Base-by-base conservation (phyloP, 208 protist genomes). In the Leptomonas pyrrhocoris region DNA sequence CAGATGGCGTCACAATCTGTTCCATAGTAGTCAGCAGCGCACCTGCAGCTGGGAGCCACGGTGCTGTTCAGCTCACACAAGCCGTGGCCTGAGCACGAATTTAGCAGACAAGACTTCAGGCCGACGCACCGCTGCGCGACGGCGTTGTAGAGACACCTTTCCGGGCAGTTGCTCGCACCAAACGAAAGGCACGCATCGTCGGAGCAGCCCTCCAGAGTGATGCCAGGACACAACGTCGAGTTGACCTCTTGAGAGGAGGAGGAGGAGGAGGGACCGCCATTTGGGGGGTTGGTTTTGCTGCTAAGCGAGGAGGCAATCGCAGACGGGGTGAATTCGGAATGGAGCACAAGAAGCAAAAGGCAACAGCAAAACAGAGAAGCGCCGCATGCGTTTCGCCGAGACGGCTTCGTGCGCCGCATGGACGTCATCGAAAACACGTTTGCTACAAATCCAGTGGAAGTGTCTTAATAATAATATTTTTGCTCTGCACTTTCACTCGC, bases 71-170 rank as follows among this genome's bases (percentile, higher is more conserved):
- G 73, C 27, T 58, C 53, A 46, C 78, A 83, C 28, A 48, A 46
- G n/a, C 77, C 78, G 36, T 80, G 42, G 0, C 64, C 56, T 1
- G 73, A 72, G 72, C 84, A 89, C 4, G 77, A 51, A 40, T 66
- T 45, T 43, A 63, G 31, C 11, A 72, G 9, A 25, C 73, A 84
- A 2, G 73, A 79, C 2, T 51, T 21, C 9, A 25, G 19, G 4
- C 75, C 69, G 15, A 65, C 40, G 51, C 78, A 81, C 15, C 59
- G 58, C 63, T 71, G 45, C 40, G 57, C 2, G 15, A 34, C 45
- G 0, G 45, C 38, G 51, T 65, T 71, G 55, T 55, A 79, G 15
- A 60, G 2, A 25, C 77, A 79, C 15, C 11, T 43, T 16, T 30
- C 60, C 12, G 71, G 61, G 50, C 82, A 83, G 11, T 23, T 16